Conservation (phyloP, 305 asterid species). For the Fraxinus floribunda region DNA sequence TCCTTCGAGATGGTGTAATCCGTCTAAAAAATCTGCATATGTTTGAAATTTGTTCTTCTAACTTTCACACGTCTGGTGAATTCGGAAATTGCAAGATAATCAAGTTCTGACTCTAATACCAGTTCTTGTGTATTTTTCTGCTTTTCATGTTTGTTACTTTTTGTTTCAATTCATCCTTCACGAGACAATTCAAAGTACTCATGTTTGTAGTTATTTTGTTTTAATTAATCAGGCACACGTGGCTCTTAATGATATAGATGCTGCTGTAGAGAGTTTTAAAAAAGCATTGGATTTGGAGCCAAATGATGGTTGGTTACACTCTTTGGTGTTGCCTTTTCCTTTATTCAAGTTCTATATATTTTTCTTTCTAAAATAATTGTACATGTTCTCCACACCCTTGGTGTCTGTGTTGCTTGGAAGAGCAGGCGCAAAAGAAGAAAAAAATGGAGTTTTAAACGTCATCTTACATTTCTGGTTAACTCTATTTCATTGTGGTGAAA, state of each 20-base stretch:
- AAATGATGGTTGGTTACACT: slow-evolving; percentile 66
- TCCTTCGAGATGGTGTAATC: neutral
- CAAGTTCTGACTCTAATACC: neutral
- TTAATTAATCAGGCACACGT: slow-evolving; percentile 62
- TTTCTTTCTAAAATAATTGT: neutral
- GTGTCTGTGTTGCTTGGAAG: neutral
- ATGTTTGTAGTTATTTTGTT: slow-evolving; percentile 14
- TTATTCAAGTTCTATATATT: neutral
- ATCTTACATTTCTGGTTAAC: neutral
- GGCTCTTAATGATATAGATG: slow-evolving; percentile 83
- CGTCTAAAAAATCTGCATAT: neutral
- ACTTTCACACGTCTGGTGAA: neutral
- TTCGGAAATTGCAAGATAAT: neutral
- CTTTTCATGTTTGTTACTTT: neutral
- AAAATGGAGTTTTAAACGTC: neutral
- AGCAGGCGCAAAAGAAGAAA: neutral
- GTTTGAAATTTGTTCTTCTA: neutral
- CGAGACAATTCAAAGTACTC: slow-evolving; percentile 7
- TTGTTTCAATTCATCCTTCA: neutral
- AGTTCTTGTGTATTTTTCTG: neutral
- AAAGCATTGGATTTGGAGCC: slow-evolving; percentile 91
- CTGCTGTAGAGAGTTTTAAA: slow-evolving; percentile 81
- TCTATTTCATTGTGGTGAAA: neutral
- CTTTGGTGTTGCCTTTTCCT: neutral
- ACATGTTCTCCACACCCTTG: neutral